phyloP scores from a whole-genome alignment of 2,329 filamentous ascomycete species.

The Phyllachora maydis region DNA sequence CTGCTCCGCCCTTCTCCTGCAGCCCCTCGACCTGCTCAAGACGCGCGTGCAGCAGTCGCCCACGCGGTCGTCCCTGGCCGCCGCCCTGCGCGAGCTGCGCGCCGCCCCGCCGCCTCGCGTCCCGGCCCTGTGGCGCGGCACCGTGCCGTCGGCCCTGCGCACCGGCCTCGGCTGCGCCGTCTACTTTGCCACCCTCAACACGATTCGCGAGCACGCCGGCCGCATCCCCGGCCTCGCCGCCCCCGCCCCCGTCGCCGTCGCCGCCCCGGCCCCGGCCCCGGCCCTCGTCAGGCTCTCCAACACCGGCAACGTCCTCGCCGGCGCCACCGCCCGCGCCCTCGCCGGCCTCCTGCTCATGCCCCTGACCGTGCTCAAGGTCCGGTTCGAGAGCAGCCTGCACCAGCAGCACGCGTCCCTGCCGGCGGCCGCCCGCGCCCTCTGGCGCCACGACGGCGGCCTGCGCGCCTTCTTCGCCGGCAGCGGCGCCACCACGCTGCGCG shows the following conservation, averaged over 20 bases:
- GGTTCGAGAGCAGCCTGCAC: slow-evolving; percentile 81
- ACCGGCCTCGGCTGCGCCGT: slow-evolving; percentile 85
- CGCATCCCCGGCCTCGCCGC: slow-evolving; percentile 15
- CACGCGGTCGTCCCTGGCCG: slow-evolving; percentile 38
- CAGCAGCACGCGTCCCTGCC: slow-evolving; percentile 58
- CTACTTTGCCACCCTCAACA: slow-evolving; percentile 81
- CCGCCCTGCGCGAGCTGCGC: slow-evolving; percentile 50
- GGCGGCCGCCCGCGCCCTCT: slow-evolving; percentile 55
- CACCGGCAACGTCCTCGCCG: slow-evolving; percentile 66
- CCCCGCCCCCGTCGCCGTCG: slow-evolving; percentile 3
- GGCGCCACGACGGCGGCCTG: slow-evolving; percentile 47
- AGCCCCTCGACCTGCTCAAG: slow-evolving; percentile 91
- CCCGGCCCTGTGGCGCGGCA: slow-evolving; percentile 74
- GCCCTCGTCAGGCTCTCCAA: slow-evolving; percentile 67
- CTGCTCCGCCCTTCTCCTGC: slow-evolving; percentile 72
- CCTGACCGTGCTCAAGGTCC: slow-evolving; percentile 87
- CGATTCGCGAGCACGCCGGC: slow-evolving; percentile 50
- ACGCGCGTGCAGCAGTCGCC: slow-evolving; percentile 84
- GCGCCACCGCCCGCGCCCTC: slow-evolving; percentile 63
- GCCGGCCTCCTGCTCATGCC: slow-evolving; percentile 91
- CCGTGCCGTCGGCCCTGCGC: slow-evolving; percentile 75
- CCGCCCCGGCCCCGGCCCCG: slow-evolving; percentile 4
- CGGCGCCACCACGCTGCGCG: slow-evolving; percentile 77
- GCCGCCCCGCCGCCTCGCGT: slow-evolving; percentile 19
- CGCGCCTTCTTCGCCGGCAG: slow-evolving; percentile 86